phyloP scores from a whole-genome alignment of 352 stramenopile genomes.

The Blastocystis sp. region DNA sequence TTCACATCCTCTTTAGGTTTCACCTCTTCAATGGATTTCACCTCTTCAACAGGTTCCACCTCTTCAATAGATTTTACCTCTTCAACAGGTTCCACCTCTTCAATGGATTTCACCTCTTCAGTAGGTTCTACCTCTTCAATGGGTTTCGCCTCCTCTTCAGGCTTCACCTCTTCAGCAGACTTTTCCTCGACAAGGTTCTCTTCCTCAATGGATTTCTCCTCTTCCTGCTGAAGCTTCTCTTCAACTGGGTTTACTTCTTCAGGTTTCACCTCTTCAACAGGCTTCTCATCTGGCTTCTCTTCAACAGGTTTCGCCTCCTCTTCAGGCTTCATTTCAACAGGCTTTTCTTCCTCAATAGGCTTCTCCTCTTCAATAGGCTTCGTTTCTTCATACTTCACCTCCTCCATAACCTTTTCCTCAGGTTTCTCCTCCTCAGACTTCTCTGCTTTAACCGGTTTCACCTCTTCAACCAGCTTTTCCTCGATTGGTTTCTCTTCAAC shows the following conservation, averaged over 20 bases:
- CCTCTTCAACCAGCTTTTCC: neutral
- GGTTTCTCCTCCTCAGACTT: neutral
- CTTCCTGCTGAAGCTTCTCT: neutral
- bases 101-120: neutral
- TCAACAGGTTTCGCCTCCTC: neutral
- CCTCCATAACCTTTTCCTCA: neutral
- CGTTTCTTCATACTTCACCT: neutral
- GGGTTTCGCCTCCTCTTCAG: neutral
- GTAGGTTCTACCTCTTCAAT: neutral
- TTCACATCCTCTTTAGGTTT: neutral
- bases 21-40: neutral
- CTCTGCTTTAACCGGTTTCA: too few species aligned
- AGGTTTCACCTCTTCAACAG: neutral
- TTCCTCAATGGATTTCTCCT: neutral
- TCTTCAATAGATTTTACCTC: neutral
- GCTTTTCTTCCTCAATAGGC: neutral
- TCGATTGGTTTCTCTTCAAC: neutral
- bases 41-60: neutral
- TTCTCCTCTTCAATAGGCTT: conserved; percentile 38
- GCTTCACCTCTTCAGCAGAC: neutral
- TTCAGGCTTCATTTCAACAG: neutral
- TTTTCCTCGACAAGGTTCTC: neutral
- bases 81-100: neutral
- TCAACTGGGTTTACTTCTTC: neutral
- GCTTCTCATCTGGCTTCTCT: neutral